A percentile compares a stretch with the other conserved stretches of the same genome.
Evolutionary conservation across 2,329 filamentous ascomycete genomes (phyloP).

Genomic region (Apiospora pterosperma): DNA sequence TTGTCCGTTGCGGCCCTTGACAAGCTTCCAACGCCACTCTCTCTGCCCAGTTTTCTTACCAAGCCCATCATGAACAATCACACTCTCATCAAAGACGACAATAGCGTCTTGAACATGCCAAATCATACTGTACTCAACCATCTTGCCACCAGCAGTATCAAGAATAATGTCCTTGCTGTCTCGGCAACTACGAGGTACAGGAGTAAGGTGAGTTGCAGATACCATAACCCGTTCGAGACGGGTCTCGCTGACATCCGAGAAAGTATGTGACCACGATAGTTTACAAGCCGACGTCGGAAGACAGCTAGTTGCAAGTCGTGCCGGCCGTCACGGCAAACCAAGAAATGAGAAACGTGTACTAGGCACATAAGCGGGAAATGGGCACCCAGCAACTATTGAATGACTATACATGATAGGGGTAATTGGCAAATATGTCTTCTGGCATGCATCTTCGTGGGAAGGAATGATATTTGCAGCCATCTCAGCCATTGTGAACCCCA

Average conservation of each 20-base stretch:
- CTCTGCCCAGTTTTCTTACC: conserved; percentile 83
- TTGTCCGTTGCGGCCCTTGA: conserved; percentile 72
- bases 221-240: not conserved
- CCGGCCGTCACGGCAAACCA: not conserved
- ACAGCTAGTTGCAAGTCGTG: conserved; percentile 25
- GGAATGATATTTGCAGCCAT: not conserved
- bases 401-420: not conserved
- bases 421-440: not conserved
- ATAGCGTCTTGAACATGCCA: conserved; percentile 92
- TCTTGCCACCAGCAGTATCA: conserved; percentile 95
- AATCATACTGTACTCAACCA: conserved; percentile 98
- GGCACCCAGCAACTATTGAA: not conserved
- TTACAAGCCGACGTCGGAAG: conserved; percentile 82
- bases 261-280: conserved; percentile 97
- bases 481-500: not conserved
- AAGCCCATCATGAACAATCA: conserved; percentile 93
- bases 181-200: conserved; percentile 97
- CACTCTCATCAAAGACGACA: conserved; percentile 94
- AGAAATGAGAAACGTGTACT: not conserved
- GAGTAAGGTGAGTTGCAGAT: conserved; percentile 65
- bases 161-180: conserved; percentile 90
- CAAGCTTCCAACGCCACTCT: conserved; percentile 79
- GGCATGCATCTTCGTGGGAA: not conserved
- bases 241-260: not conserved
- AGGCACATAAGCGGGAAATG: not conserved